phyloP scores from a whole-genome alignment of 1,284 basidiomycete species.

The Ceratobasidium sp. region DNA sequence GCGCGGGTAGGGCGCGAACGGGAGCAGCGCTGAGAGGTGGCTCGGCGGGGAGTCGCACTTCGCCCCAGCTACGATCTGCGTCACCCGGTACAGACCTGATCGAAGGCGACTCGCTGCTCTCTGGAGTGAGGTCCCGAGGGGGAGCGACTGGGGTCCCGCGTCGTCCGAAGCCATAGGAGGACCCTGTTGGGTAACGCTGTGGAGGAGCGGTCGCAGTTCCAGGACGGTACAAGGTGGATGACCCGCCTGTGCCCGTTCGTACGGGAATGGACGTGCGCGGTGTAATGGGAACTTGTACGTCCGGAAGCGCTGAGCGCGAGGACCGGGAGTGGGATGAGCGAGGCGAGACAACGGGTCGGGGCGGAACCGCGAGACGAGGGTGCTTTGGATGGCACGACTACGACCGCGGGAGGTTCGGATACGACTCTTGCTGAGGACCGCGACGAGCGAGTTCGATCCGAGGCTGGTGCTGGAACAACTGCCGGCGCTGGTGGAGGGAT shows the following conservation, averaged over 20 bases:
- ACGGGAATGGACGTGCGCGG: background rate
- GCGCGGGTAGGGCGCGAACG: background rate
- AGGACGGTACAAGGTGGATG: background rate
- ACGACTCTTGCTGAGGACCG: background rate
- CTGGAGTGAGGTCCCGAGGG: background rate
- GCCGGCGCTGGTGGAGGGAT: no score
- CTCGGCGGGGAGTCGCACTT: slow-evolving; percentile 9
- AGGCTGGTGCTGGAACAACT: no score
- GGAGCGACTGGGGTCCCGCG: background rate
- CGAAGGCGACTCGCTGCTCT: slow-evolving; percentile 19
- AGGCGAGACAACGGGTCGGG: slow-evolving; percentile 9
- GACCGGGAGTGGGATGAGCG: slow-evolving; percentile 10
- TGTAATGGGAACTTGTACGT: background rate
- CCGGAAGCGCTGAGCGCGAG: background rate
- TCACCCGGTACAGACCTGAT: background rate
- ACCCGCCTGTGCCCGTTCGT: background rate
- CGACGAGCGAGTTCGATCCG: background rate
- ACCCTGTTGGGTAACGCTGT: background rate
- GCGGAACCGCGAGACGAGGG: background rate
- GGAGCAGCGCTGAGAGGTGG: background rate
- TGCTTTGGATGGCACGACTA: background rate
- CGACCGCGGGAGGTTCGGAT: background rate
- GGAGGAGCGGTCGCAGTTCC: background rate
- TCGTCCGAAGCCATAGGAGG: background rate
- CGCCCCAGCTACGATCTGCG: slow-evolving; percentile 21